Base-by-base conservation (phyloP, 768 basidiomycete species). In the Infundibulicybe gibba region DNA sequence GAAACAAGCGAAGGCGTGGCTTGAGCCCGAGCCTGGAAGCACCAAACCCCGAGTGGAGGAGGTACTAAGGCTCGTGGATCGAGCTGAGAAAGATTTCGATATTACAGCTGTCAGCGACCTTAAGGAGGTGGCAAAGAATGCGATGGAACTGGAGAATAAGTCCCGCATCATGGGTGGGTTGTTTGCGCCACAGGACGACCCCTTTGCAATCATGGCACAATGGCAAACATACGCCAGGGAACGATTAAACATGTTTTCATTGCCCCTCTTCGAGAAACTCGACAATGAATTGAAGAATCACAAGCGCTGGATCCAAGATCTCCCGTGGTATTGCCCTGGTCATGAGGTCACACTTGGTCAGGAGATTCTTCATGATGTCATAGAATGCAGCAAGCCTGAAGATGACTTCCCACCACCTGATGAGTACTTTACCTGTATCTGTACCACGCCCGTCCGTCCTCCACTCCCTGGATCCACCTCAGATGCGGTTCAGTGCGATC, bases 401-500 rank as follows among this genome's bases (percentile, higher is more conserved):
- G 90, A 92, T 41, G 90, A 93, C 54, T 66, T 79, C 3, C 88
- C 90, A 2, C 88, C 89, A 0, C 72, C 68, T 4, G 87, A 91
- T 59, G 87, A 90, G 66, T 91, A 81, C 64, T 81, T 87, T 58
- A 91, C 90, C 1, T 92, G 90, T 60, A 92, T 92, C 49, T 93
- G 90, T 61, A 82, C 74, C 32, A 62, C 66, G 10, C 80, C 90
- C 8, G 90, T 93, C 37, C 81, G 81, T 17, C 90, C 89, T 6
- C 89, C 89, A n/a, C 81, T 82, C 3, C 80, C 79, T 3, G 88
- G 88, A 11, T 68, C 72, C 16, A 71, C 77, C 21, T 90, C 90
- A 0, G 89, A 91, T 59, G 90, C 90, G 1, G 90, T 93, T 13
- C 90, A 93, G 61, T 93, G 90, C 60, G 90, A 93, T 59, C 89